Conservation (phyloP, 306 rosid genomes). For the Benincasa hispida region DNA sequence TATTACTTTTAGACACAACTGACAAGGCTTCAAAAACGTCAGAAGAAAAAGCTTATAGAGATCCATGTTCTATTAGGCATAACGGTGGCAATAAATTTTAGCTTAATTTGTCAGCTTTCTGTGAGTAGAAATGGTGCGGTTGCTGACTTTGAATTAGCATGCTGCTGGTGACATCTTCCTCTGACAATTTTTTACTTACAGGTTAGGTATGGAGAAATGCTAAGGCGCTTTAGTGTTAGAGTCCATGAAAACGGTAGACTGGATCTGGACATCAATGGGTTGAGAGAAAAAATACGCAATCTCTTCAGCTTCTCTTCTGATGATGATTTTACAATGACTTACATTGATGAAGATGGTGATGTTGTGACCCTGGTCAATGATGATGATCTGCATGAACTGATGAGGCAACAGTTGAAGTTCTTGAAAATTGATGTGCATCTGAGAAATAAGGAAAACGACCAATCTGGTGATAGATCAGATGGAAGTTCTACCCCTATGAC, state of each 20-base stretch:
- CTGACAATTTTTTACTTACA: conserved; percentile 7
- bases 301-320: conserved; percentile 42
- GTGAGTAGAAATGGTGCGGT: not conserved
- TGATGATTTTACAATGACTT: conserved; percentile 41
- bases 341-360: conserved; percentile 92
- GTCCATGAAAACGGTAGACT: conserved; percentile 29
- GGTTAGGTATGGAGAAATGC: conserved; percentile 59
- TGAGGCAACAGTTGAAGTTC: conserved; percentile 57
- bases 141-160: not conserved
- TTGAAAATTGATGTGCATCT: conserved; percentile 54
- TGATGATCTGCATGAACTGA: conserved; percentile 61
- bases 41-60: not conserved
- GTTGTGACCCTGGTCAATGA: conserved; percentile 62
- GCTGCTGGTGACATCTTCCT: not conserved
- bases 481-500: conserved; percentile 45
- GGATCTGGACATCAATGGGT: conserved; percentile 57
- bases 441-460: conserved; percentile 16
- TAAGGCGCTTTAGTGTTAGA: conserved; percentile 68
- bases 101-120: not conserved
- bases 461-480: conserved; percentile 29
- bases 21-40: not conserved
- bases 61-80: not conserved
- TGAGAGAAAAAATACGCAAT: conserved; percentile 39
- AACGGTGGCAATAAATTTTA: not conserved
- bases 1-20: not conserved